These are phyloP conservation scores for Eutypa lata DNA, from an alignment of 2,329 filamentous ascomycete species.

Conservation along the genomic window DNA sequence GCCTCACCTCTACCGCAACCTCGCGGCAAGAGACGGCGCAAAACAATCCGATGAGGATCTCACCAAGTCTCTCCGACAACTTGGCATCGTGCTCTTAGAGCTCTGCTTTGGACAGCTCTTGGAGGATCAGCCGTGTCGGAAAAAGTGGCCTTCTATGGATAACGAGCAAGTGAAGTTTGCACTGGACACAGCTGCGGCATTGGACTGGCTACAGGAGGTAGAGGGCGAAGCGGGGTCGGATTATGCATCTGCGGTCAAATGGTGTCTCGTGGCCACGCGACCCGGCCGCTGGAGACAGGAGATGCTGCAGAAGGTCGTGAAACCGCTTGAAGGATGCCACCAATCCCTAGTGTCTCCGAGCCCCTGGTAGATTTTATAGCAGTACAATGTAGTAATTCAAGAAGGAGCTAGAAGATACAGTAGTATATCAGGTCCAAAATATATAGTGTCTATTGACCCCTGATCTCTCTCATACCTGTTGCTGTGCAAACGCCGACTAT, in stretches of 20 bases:
- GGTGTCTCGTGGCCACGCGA: constrained; percentile 5
- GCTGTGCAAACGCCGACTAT: no score
- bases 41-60: background rate
- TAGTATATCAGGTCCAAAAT: no score
- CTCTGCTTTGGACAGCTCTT: constrained; percentile 18
- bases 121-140: constrained; percentile 6
- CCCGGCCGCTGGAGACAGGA: constrained; percentile 11
- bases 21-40: background rate
- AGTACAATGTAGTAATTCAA: no score
- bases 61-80: constrained; percentile 4
- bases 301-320: constrained; percentile 13
- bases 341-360: no score
- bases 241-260: constrained; percentile 7
- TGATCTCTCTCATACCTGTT: no score
- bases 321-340: constrained; percentile 9
- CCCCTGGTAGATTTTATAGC: no score
- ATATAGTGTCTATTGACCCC: no score
- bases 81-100: constrained; percentile 20
- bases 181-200: constrained; percentile 15
- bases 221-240: constrained; percentile 12
- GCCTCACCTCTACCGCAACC: constrained; percentile 11
- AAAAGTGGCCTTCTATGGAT: background rate
- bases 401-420: no score
- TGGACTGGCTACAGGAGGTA: constrained; percentile 11
- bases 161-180: constrained; percentile 2